Evolutionary conservation across 202 grass and related monocot species (phyloP).

Genomic region (Setaria italica): DNA sequence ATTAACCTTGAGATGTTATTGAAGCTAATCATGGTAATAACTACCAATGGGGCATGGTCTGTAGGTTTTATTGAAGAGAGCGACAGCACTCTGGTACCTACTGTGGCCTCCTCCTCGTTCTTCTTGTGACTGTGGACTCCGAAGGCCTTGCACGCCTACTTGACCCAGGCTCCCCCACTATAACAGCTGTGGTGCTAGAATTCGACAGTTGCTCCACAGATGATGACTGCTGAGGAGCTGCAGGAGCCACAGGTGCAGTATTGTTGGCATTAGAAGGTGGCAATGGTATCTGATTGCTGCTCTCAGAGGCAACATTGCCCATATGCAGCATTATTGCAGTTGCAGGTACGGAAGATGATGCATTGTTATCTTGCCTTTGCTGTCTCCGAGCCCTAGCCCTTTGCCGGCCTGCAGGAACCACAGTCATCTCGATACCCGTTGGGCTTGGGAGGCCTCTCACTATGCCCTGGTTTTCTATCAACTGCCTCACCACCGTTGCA

Average conservation of each 20-base stretch:
- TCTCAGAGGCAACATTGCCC: slow-evolving; percentile 25
- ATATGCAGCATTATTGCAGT: neutral
- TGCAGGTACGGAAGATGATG: neutral
- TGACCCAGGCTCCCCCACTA: slow-evolving; percentile 33
- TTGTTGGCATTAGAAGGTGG: slow-evolving; percentile 8
- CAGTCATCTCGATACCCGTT: slow-evolving; percentile 22
- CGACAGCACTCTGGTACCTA: slow-evolving; percentile 27
- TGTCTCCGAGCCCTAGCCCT: slow-evolving; percentile 51
- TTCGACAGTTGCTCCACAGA: slow-evolving; percentile 54
- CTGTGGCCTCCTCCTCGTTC: slow-evolving; percentile 57
- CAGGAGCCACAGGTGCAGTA: neutral
- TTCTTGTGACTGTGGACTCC: slow-evolving; percentile 44
- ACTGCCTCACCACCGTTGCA: slow-evolving; percentile 50
- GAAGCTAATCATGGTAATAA: slow-evolving; percentile 12
- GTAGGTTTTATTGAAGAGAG: slow-evolving; percentile 42
- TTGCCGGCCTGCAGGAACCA: slow-evolving; percentile 30
- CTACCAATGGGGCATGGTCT: neutral
- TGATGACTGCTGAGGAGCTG: slow-evolving; percentile 34
- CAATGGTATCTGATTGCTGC: slow-evolving; percentile 24
- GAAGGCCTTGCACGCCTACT: slow-evolving; percentile 46
- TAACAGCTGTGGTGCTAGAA: slow-evolving; percentile 59
- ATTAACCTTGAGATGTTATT: slow-evolving; percentile 27
- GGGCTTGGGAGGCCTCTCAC: slow-evolving; percentile 45
- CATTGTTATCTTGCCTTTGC: slow-evolving; percentile 44
- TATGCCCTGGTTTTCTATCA: slow-evolving; percentile 53